These are phyloP conservation scores for Fereydounia khargensis DNA, from an alignment of 1,284 basidiomycete genomes.

Conservation along the genomic window DNA sequence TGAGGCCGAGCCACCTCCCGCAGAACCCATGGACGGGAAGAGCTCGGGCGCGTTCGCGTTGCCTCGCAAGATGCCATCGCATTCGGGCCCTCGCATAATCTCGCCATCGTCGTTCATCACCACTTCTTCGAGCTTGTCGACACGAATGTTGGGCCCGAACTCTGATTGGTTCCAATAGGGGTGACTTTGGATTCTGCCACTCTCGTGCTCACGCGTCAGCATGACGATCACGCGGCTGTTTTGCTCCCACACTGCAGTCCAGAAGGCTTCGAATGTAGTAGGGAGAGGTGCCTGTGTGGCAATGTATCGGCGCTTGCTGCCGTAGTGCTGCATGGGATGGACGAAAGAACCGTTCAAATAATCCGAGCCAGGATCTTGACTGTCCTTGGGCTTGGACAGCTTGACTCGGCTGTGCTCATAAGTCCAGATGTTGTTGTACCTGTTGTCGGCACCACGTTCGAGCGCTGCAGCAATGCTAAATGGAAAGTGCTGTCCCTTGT, in stretches of 20 bases:
- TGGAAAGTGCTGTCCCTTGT: conserved; percentile 61
- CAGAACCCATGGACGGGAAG: conserved; percentile 25
- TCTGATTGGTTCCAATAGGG: conserved; percentile 77
- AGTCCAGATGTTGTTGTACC: conserved; percentile 87
- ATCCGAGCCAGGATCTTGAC: conserved; percentile 34
- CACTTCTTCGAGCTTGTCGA: conserved; percentile 38
- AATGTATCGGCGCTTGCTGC: conserved; percentile 69
- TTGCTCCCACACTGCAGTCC: conserved; percentile 70
- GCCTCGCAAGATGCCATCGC: conserved; percentile 4
- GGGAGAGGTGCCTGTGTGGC: conserved; percentile 94
- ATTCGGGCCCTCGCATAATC: conserved; percentile 16
- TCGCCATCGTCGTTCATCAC: conserved; percentile 24
- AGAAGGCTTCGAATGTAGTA: conserved; percentile 87
- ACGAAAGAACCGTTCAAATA: conserved; percentile 54
- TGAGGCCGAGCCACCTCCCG: too few species aligned
- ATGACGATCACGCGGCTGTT: conserved; percentile 64
- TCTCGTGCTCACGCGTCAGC: conserved; percentile 90
- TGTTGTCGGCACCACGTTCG: conserved; percentile 89
- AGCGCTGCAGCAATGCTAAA: conserved; percentile 94
- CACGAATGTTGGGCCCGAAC: conserved; percentile 65
- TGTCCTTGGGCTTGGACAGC: conserved; percentile 17
- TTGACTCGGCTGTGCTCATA: conserved; percentile 73
- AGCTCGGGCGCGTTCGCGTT: conserved; percentile 14
- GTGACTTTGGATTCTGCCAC: conserved; percentile 83
- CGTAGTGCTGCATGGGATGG: conserved; percentile 36